phyloP scores from a whole-genome alignment of 805 yeast genomes.

The Wickerhamiella australiensis region DNA sequence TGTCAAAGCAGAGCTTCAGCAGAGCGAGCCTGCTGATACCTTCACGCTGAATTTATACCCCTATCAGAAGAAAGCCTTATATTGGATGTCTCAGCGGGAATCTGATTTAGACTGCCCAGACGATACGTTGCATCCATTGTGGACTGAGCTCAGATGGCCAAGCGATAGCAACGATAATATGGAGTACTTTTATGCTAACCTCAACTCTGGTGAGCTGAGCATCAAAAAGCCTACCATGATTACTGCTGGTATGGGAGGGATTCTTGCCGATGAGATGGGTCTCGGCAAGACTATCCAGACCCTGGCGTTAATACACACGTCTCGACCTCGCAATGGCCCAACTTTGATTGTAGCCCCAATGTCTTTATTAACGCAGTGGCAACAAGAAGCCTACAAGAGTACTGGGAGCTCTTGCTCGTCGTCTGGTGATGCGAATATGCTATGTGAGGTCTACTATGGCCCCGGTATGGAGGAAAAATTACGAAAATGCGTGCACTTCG shows the following conservation, averaged over 20 bases:
- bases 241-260: conserved; percentile 62
- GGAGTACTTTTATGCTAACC: conserved; percentile 55
- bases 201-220: conserved; percentile 71
- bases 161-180: conserved; percentile 4
- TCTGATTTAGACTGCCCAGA: conserved; percentile 35
- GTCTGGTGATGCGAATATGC: no score
- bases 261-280: conserved; percentile 95
- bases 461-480: conserved; percentile 36
- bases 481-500: conserved; percentile 38
- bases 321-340: conserved; percentile 11
- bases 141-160: conserved; percentile 78
- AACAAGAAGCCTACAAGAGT: conserved; percentile 50
- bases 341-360: conserved; percentile 80
- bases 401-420: no score
- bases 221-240: conserved; percentile 52
- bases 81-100: conserved; percentile 84
- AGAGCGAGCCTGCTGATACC: conserved; percentile 46
- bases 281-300: conserved; percentile 86
- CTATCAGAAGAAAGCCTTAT: conserved; percentile 73
- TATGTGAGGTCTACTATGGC: conserved; percentile 58
- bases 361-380: conserved; percentile 89
- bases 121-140: conserved; percentile 56
- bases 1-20: conserved; percentile 44
- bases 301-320: conserved; percentile 52
- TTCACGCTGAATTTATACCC: conserved; percentile 52